Conservation (phyloP, 495 filamentous ascomycete species). For the Penicillium simplicissimum region DNA sequence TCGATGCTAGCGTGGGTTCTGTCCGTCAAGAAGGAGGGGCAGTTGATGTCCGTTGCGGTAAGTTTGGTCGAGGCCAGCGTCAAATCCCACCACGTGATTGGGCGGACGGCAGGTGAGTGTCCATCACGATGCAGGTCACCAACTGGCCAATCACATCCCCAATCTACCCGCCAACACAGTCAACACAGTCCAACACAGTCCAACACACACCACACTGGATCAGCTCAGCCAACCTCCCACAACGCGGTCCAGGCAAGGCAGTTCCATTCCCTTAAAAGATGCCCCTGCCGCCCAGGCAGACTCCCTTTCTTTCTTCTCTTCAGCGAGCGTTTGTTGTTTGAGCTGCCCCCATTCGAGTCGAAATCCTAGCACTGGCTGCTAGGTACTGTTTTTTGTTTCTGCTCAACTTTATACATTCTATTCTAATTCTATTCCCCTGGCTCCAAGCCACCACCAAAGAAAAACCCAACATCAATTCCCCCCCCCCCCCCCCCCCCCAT, state of each 20-base stretch:
- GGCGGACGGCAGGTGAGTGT: not conserved
- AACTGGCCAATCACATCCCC: slow-evolving; percentile 1
- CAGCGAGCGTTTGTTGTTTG: slow-evolving; percentile 75
- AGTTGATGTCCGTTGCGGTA: not conserved
- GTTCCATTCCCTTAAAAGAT: slow-evolving; percentile 33
- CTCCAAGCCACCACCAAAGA: slow-evolving; percentile 29
- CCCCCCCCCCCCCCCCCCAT: no score
- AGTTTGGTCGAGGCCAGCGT: slow-evolving; percentile 3
- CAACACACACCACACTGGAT: no score
- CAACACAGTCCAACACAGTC: no score
- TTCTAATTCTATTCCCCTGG: slow-evolving; percentile 25
- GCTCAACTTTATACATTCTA: slow-evolving; percentile 33
- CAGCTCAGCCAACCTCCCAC: no score
- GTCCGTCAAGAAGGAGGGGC: not conserved
- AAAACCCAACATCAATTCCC: slow-evolving; percentile 9
- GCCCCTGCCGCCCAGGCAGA: slow-evolving; percentile 42
- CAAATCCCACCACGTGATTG: not conserved
- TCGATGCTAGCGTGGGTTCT: not conserved
- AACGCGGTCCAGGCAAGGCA: not conserved
- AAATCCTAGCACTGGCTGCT: slow-evolving; percentile 53
- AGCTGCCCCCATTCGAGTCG: slow-evolving; percentile 56
- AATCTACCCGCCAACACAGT: slow-evolving; percentile 2
- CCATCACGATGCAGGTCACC: not conserved
- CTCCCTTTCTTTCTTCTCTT: slow-evolving; percentile 57
- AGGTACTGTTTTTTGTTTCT: slow-evolving; percentile 47